Base-by-base conservation (phyloP, 1,284 basidiomycete species). In the Xanthoconium separans region DNA sequence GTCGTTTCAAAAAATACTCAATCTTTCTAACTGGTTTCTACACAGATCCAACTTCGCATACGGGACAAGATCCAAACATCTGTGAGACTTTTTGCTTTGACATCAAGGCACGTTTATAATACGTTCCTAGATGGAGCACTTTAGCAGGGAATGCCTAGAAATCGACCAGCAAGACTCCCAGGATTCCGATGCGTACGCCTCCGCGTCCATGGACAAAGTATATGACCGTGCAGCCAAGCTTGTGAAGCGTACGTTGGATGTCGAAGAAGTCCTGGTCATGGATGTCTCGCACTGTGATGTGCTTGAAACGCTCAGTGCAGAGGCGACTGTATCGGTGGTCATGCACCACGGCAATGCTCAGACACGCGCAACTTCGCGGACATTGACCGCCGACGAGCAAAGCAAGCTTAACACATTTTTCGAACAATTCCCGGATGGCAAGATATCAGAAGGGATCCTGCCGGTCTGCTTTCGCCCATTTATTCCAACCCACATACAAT, bases 231-330 rank as follows among this genome's bases (percentile, higher is more conserved):
- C 95, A 0, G 92, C 93, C 18, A 85, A 88, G 64, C 83, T 96
- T 40, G 91, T 98, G 58, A 87, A 89, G 66, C 84, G 87, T 37
- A 96, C 95, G 0, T 79, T 98, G 39, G 93, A 96, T 66, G 86
- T 95, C 9, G 93, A 96, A 66, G 93, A 93, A 34, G 93, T 94
- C 42, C 78, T 95, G 55, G 89, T 98, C 33, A 83, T 98, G 76
- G 95, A 98, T 70, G 87, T 98, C 45, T 90, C 91, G 18, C 90
- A 94, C 63, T 92, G 93, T 61, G 93, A 98, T 67, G 85, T 94
- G 33, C 76, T 93, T 36, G 92, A 95, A 70, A 82, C 85, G 1
- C 78, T 86, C 64, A 81, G 77, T 55, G 72, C 80, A 1, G 87
- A 91, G 65, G 84, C 85, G 18, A 78, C 77, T 16, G 81, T 87